A percentile compares a stretch with the other conserved stretches of the same genome.
Conservation (phyloP, 192 early-diverging fungal genomes). For the Radiomyces spectabilis region DNA sequence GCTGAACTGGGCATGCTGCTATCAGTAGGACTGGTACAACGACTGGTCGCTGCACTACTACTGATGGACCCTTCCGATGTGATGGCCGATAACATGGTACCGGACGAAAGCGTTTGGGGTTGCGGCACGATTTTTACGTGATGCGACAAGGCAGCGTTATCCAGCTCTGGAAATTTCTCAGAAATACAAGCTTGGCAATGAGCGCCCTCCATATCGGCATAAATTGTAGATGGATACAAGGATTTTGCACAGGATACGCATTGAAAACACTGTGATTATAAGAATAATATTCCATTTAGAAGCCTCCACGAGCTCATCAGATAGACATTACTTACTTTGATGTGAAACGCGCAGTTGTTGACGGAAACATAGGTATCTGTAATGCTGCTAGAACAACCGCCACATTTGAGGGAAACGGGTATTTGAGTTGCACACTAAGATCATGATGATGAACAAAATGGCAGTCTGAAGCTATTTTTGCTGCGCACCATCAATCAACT, state of each 20-base stretch:
- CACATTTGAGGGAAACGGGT: neutral
- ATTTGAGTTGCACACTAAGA: constrained; percentile 2
- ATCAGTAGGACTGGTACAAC: neutral
- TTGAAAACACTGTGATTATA: constrained; percentile 16
- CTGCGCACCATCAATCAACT: neutral
- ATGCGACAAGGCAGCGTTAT: neutral
- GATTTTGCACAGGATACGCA: constrained; percentile 12
- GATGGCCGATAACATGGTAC: neutral
- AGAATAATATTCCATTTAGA: too few relatives aligned
- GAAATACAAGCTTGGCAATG: constrained; percentile 13
- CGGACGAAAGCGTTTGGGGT: neutral
- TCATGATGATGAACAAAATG: neutral
- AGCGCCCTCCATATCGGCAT: constrained; percentile 7
- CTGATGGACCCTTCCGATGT: neutral
- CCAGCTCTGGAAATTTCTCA: neutral
- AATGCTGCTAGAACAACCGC: neutral
- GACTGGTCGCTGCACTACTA: neutral
- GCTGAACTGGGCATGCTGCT: neutral
- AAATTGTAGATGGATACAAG: constrained; percentile 13
- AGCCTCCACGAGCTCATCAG: too few relatives aligned
- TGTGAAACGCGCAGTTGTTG: too few relatives aligned
- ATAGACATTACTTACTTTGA: too few relatives aligned
- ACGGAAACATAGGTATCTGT: constrained; percentile 2
- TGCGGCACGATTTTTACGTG: constrained; percentile 13
- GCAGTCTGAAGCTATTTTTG: neutral